These are phyloP conservation scores for Boletellus ananas DNA, from an alignment of 768 basidiomycete genomes.

Conservation along the genomic window DNA sequence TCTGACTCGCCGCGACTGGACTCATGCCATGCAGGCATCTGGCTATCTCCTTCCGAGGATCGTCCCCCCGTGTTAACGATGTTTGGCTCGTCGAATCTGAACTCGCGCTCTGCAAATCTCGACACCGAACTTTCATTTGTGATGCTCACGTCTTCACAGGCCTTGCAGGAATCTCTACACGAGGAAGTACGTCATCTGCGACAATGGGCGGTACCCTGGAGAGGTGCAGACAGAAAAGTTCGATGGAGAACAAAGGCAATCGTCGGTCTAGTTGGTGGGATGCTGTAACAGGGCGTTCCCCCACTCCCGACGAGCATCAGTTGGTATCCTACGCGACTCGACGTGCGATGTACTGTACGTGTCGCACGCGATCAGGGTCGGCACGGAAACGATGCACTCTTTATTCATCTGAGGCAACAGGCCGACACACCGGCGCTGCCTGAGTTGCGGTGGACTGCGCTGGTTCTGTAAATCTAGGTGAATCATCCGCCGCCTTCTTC, in stretches of 20 bases:
- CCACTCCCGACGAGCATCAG: slow-evolving; percentile 4
- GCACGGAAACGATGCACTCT: slow-evolving; percentile 1
- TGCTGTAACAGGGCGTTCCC: slow-evolving; percentile 44
- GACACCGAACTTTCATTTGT: slow-evolving; percentile 92
- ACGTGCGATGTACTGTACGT: not conserved
- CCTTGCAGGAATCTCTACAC: slow-evolving; percentile 46
- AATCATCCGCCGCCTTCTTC: slow-evolving; percentile 6
- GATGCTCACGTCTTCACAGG: slow-evolving; percentile 62
- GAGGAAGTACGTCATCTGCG: slow-evolving; percentile 54
- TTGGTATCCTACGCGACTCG: not conserved
- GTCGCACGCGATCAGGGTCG: not conserved
- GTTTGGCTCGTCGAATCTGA: slow-evolving; percentile 93
- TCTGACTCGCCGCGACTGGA: not conserved
- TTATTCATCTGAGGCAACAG: slow-evolving; percentile 1
- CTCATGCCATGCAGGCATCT: slow-evolving; percentile 56
- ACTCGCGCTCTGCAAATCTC: slow-evolving; percentile 84
- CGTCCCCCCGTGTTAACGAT: slow-evolving; percentile 67
- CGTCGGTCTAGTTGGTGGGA: slow-evolving; percentile 61
- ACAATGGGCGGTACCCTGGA: slow-evolving; percentile 53
- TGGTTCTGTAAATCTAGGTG: slow-evolving; percentile 4
- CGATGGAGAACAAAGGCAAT: slow-evolving; percentile 61
- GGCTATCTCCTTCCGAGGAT: slow-evolving; percentile 62
- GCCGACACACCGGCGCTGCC: not conserved
- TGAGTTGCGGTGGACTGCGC: not conserved
- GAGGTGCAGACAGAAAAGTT: slow-evolving; percentile 53